These are phyloP conservation scores for Chrysopogon serrulatus DNA, from an alignment of 176 grass and related monocot species.

Conservation along the genomic window DNA sequence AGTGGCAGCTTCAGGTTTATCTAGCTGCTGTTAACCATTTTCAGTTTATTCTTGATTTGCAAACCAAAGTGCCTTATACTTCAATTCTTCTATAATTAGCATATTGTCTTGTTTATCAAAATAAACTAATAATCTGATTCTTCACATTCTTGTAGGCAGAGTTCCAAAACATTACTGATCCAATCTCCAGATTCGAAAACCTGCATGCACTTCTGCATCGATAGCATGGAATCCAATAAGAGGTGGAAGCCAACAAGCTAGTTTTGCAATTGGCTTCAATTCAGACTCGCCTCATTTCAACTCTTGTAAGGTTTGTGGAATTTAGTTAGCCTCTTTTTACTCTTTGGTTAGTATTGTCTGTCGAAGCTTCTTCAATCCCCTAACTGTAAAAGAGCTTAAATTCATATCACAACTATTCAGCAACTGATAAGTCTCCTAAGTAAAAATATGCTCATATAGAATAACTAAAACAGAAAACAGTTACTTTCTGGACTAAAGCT, in stretches of 20 bases:
- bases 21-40: constrained; percentile 5
- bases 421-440: background rate
- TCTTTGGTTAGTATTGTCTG: background rate
- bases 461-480: constrained; percentile 1
- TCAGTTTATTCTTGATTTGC: constrained; percentile 9
- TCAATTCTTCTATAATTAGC: background rate
- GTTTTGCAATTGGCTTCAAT: constrained; percentile 93
- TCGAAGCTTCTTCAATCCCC: constrained; percentile 1
- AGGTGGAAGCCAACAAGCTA: constrained; percentile 49
- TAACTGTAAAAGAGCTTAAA: background rate
- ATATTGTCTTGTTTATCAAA: background rate
- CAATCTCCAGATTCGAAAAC: constrained; percentile 65
- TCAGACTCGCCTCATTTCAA: constrained; percentile 82
- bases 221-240: constrained; percentile 80
- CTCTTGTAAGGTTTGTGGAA: constrained; percentile 69
- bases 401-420: background rate
- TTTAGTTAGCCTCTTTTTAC: background rate
- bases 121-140: background rate
- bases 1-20: constrained; percentile 98
- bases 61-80: background rate
- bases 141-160: constrained; percentile 64
- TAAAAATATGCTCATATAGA: background rate
- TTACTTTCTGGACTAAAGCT: background rate
- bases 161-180: constrained; percentile 77
- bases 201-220: constrained; percentile 60